These are phyloP conservation scores for Eustoma russellianum DNA, from an alignment of 257 asterid genomes.

Conservation along the genomic window DNA sequence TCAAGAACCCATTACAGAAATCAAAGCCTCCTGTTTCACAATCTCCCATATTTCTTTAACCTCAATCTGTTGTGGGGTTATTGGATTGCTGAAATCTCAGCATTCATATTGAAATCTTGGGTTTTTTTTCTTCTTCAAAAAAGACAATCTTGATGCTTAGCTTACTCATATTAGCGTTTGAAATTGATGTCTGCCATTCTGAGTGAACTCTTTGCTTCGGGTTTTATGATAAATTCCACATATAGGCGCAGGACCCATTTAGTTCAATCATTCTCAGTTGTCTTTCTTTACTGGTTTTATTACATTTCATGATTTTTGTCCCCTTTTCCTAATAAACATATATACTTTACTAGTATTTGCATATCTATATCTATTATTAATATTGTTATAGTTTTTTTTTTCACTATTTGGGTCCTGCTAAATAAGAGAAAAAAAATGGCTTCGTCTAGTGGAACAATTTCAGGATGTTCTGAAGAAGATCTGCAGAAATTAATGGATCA, in stretches of 20 bases:
- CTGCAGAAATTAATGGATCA: conserved; percentile 56
- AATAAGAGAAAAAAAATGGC: conserved; percentile 36
- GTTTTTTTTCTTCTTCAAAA: neutral
- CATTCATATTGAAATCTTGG: neutral
- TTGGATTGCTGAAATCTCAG: neutral
- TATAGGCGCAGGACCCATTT: conserved; percentile 81
- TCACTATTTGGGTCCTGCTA: conserved; percentile 40
- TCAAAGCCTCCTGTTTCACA: no score
- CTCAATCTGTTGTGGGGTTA: neutral
- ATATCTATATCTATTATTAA: neutral
- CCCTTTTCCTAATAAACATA: neutral
- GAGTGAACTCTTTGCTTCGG: conserved; percentile 69
- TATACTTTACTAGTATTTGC: neutral
- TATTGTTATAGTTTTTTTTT: neutral
- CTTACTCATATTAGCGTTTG: conserved; percentile 28
- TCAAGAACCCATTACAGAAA: no score
- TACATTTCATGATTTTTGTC: conserved; percentile 65
- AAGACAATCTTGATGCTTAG: conserved; percentile 33
- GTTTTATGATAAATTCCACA: conserved; percentile 94
- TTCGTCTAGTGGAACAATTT: conserved; percentile 49
- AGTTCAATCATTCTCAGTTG: conserved; percentile 95
- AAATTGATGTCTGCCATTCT: conserved; percentile 92
- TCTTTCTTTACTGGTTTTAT: conserved; percentile 96
- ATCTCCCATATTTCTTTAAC: no score
- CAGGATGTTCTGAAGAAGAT: conserved; percentile 67